phyloP scores from a whole-genome alignment of 345 rosid species.

The Eucalyptus paniculata region DNA sequence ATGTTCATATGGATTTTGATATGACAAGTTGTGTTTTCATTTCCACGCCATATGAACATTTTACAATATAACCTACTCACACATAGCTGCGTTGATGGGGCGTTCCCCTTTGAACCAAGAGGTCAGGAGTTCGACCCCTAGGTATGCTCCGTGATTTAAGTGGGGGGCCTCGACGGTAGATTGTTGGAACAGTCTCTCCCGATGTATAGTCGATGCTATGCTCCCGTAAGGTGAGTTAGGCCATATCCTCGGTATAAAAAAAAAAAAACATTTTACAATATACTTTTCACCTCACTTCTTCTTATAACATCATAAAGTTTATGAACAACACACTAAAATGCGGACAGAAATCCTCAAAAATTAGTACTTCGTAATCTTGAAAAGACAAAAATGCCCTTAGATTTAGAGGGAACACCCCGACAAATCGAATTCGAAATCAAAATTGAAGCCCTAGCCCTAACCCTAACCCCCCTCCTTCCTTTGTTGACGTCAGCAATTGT shows the following conservation, averaged over 20 bases:
- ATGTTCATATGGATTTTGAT: neutral
- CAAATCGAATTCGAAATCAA: neutral
- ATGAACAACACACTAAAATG: neutral
- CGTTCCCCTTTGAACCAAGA: no score
- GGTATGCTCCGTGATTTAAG: no score
- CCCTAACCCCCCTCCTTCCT: neutral
- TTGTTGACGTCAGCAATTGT: neutral
- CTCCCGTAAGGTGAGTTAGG: fast-evolving
- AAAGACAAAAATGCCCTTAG: neutral
- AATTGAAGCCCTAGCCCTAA: neutral
- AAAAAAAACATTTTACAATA: neutral
- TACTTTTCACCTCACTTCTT: neutral
- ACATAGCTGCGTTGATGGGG: no score
- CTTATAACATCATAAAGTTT: neutral
- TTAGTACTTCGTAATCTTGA: neutral
- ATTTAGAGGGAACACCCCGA: neutral
- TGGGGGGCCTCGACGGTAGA: fast-evolving
- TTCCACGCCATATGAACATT: neutral
- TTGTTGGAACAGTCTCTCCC: fast-evolving
- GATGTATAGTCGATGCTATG: fast-evolving
- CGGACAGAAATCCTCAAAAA: neutral
- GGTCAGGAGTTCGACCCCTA: no score
- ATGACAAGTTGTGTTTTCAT: neutral
- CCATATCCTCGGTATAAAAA: fast-evolving
- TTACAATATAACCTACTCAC: neutral